These are phyloP conservation scores for Zhuliangozyma blackwelliae DNA, from an alignment of 1,139 yeast genomes.

Conservation along the genomic window DNA sequence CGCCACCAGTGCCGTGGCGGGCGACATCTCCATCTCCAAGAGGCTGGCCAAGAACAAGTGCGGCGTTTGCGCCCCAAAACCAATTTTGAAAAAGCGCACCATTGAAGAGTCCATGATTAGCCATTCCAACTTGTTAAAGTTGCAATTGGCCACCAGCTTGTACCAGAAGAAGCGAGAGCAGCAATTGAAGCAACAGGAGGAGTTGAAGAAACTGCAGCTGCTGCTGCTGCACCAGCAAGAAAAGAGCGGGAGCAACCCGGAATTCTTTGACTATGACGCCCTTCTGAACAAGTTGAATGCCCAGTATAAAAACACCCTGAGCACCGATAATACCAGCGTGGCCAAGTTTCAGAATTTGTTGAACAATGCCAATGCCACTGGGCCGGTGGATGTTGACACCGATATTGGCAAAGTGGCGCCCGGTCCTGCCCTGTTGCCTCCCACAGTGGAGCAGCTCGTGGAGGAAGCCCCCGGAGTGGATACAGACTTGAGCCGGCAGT, in stretches of 20 bases:
- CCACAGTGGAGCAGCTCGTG: too few relatives aligned
- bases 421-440: too few relatives aligned
- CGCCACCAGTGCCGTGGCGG: constrained; percentile 44
- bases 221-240: constrained; percentile 20
- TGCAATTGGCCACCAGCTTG: constrained; percentile 41
- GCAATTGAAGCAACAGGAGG: constrained; percentile 12
- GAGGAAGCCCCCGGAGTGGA: too few relatives aligned
- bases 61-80: constrained; percentile 42
- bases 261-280: constrained; percentile 52
- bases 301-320: constrained; percentile 36
- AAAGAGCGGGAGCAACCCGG: constrained; percentile 27
- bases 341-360: constrained; percentile 13
- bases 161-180: constrained; percentile 21
- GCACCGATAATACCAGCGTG: constrained; percentile 9
- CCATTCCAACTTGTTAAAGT: constrained; percentile 48
- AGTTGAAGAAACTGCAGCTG: constrained; percentile 15
- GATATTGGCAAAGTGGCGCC: too few relatives aligned
- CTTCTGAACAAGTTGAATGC: constrained; percentile 58
- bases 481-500: too few relatives aligned
- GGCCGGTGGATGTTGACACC: background rate
- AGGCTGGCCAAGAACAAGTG: constrained; percentile 14
- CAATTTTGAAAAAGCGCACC: constrained; percentile 77
- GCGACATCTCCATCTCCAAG: constrained; percentile 33
- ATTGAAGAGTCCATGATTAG: constrained; percentile 70
- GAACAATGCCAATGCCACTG: constrained; percentile 2